phyloP scores from a whole-genome alignment of 2,329 filamentous ascomycete species.

The Capronia americana region DNA sequence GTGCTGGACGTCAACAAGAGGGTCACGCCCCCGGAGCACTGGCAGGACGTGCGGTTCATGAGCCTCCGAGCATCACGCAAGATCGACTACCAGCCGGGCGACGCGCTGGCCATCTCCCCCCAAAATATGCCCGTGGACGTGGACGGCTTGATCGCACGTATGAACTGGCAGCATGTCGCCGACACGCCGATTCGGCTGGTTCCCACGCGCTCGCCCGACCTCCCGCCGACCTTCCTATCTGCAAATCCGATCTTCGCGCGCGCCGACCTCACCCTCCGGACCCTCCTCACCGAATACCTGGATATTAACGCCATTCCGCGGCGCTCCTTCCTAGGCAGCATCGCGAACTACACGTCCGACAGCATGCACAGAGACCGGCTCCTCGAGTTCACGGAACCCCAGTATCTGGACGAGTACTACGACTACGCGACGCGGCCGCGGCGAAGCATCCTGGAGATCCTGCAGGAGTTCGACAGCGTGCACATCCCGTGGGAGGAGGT shows the following conservation, averaged over 20 bases:
- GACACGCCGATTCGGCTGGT: conserved; percentile 63
- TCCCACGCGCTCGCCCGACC: conserved; percentile 36
- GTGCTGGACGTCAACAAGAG: conserved; percentile 70
- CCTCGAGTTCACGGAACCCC: conserved; percentile 78
- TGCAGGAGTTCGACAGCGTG: conserved; percentile 87
- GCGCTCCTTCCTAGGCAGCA: conserved; percentile 80
- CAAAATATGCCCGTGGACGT: conserved; percentile 87
- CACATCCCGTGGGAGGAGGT: conserved; percentile 77
- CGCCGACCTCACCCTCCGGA: conserved; percentile 67
- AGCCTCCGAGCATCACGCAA: conserved; percentile 58
- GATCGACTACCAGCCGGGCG: conserved; percentile 70
- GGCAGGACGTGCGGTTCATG: conserved; percentile 92
- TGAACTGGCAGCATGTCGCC: conserved; percentile 77
- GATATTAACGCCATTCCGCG: conserved; percentile 90
- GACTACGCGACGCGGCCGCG: conserved; percentile 93
- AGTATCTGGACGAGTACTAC: conserved; percentile 87
- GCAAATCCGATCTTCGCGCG: conserved; percentile 40
- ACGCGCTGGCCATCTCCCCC: conserved; percentile 80
- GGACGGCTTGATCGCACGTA: conserved; percentile 75
- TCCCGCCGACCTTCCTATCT: conserved; percentile 47
- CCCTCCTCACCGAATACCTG: conserved; percentile 79
- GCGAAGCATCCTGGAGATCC: conserved; percentile 87
- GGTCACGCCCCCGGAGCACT: conserved; percentile 77
- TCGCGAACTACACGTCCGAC: conserved; percentile 77
- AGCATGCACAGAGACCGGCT: conserved; percentile 79